Base-by-base conservation (phyloP, 192 early-diverging fungal genomes). In the Umbelopsis sp. region DNA sequence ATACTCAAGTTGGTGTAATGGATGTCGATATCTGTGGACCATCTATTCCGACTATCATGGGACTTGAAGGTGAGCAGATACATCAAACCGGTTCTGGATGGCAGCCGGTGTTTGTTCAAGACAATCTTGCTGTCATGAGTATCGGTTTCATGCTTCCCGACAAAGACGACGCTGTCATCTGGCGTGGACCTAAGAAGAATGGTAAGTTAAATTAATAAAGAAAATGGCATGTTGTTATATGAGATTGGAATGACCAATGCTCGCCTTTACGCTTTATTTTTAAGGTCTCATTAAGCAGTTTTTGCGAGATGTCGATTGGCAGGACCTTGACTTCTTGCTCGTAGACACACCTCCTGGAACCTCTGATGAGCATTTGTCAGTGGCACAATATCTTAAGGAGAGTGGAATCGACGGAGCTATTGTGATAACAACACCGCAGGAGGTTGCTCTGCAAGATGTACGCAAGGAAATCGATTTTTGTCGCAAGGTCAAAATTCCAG, bases 11-110 rank as follows among this genome's bases (percentile, higher is more conserved):
- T 2, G 97, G 97, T 1, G 91, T 98, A 36, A 90, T 96, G 69
- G 97, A 99, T 80, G 90, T 99, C 68, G 97, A 99, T 80, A 88
- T 99, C 5, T 97, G 96, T 73, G 97, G 97, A 1, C 97, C 97
- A 0, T 95, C 93, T 14, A 83, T 97, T n/a, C 97, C 96, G 8
- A 89, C 86, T 26, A 95, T 98, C 66, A 93, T 99, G 91, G 96
- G 96, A 0, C 75, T 95, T 31, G 89, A 88, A 41, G 84, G 84
- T 50, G 89, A 92, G 65, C 89, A 93, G 66, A 88, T 98, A 16
- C 97, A 99, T 79, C 87, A 90, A 68, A 88, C 88, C 11, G 82
- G 88, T 31, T 84, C 82, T 24, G 97, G 97, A 16, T 96, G 93
- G 91, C 86, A 87, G 17, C 91, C 91, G 12, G 90, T 95, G 6